Conservation (phyloP, 164 flowering plant species). For the Magnolia changhungtana region DNA sequence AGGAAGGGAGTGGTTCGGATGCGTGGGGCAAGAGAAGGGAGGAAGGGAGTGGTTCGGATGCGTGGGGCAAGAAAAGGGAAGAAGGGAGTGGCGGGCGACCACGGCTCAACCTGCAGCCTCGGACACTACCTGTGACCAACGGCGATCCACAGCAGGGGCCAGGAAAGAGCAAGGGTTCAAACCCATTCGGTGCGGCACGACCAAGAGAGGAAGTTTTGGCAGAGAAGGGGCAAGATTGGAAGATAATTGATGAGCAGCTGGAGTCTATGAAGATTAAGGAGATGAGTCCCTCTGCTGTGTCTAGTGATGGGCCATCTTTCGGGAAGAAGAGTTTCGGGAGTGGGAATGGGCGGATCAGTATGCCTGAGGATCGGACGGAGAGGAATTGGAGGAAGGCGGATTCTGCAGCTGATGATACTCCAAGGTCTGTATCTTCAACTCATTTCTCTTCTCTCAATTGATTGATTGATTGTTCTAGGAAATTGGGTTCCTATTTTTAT, state of each 20-base stretch:
- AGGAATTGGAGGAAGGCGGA: conserved; percentile 71
- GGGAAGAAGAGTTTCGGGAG: conserved; percentile 46
- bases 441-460: not conserved
- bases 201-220: conserved; percentile 96
- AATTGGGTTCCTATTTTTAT: not conserved
- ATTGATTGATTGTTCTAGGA: not conserved
- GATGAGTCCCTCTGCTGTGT: conserved; percentile 13
- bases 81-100: conserved; percentile 44
- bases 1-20: conserved; percentile 12
- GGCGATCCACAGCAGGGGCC: conserved; percentile 27
- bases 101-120: conserved; percentile 71
- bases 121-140: conserved; percentile 48
- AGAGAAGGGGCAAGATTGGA: conserved; percentile 89
- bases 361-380: conserved; percentile 31
- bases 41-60: conserved; percentile 10
- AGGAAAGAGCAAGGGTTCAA: conserved; percentile 49
- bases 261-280: conserved; percentile 69
- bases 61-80: conserved; percentile 16
- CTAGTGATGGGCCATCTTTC: conserved; percentile 19
- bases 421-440: conserved; percentile 27
- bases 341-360: conserved; percentile 34
- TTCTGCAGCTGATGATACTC: conserved; percentile 24
- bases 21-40: conserved; percentile 2
- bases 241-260: conserved; percentile 85
- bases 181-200: conserved; percentile 93